Base-by-base conservation (phyloP, 139 green algal species). In the Chlamydomonas incerta region DNA sequence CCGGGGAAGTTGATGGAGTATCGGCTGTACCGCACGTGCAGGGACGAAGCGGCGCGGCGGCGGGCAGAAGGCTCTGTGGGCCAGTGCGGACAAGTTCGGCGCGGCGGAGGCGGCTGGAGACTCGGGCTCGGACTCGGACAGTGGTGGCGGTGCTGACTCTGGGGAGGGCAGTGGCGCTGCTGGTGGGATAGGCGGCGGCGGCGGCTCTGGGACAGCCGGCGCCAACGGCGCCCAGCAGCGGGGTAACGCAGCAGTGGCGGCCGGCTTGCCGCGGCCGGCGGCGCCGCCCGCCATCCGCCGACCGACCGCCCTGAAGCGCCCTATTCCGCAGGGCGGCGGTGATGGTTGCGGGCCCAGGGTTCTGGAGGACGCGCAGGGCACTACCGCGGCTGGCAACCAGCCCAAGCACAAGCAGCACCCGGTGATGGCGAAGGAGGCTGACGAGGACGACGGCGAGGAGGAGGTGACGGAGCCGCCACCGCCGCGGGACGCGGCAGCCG, bases 261-360 rank as follows among this genome's bases (percentile, higher is more conserved):
- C 1, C 10, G 18, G 1, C 8, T 47, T 46, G 31, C 66, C 8
- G 47, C 47, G 46, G 24, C 72, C 17, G 55, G 55, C 55, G 21
- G 55, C 55, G 18, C 17, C 37, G 72, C 72, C 18, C 23, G 73
- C 34, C 33, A 21, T 68, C 33, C 52, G 35, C 20, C 34, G 58
- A 20, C 35, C 74, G 26, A 58, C 74, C 3, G 74, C 37, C n/a
- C 24, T 82, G 33, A 82, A 82, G 35, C 74, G 74, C 10, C 58
- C 74, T 4, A 13, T 72, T 29, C 8, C 58, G 24, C 28, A 34
- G 17, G 13, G 62, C 28, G 13, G 62, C 24, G 55, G 3, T 13
- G 20, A 15, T 33, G 24, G 17, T 68, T 5, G 41, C 41, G 41
- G 6, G n/a, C n/a, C n/a, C n/a, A n/a, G n/a, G n/a, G n/a, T n/a